Evolutionary conservation across 306 rosid species (phyloP).

Genomic region (Pyrus betulifolia): DNA sequence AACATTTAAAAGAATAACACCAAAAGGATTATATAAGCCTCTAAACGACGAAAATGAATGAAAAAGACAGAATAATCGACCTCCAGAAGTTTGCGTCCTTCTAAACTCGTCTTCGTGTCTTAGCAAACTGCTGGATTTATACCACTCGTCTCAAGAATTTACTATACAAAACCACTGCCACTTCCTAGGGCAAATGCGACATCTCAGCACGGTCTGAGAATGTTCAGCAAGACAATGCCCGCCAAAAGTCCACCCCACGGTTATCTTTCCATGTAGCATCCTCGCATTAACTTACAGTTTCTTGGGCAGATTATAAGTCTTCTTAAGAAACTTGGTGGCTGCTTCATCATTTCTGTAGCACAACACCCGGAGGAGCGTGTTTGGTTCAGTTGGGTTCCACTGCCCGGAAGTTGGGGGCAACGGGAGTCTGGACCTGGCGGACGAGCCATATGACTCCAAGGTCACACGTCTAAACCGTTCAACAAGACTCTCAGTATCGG

Average conservation of each 20-base stretch:
- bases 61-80: conserved; percentile 25
- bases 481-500: conserved; percentile 68
- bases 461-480: conserved; percentile 71
- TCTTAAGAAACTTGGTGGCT: conserved; percentile 79
- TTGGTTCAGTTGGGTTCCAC: conserved; percentile 89
- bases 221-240: conserved; percentile 8
- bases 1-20: background rate
- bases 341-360: conserved; percentile 84
- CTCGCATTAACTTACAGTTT: conserved; percentile 38
- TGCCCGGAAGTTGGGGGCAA: conserved; percentile 93
- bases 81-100: conserved; percentile 13
- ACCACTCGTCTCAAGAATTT: conserved; percentile 5
- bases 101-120: conserved; percentile 11
- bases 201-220: conserved; percentile 24
- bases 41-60: background rate
- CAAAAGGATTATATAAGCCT: background rate
- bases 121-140: conserved; percentile 19
- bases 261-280: conserved; percentile 14
- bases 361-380: conserved; percentile 79
- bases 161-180: conserved; percentile 14
- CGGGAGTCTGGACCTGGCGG: conserved; percentile 83
- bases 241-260: background rate
- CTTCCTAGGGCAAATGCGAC: conserved; percentile 7
- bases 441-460: conserved; percentile 67
- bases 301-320: conserved; percentile 87